Evolutionary conservation across 768 basidiomycete genomes (phyloP), one percentile per base, ranked within the genome.

Genomic region (Ephemerocybe angulata): DNA sequence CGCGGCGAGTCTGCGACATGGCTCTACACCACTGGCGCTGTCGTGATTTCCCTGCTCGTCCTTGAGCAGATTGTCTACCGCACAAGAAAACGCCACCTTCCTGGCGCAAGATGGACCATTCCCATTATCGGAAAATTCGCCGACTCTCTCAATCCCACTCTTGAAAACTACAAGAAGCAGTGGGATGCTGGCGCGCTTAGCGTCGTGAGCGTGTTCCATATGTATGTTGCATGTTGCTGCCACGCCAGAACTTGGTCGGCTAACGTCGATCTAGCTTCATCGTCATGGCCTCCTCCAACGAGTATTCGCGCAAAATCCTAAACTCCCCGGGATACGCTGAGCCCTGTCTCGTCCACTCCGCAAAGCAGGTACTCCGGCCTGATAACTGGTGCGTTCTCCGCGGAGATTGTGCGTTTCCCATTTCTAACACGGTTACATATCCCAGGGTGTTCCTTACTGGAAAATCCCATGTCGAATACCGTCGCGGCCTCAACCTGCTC

Each of bases 71-170:
- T 81, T 29, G 82, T 94, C 19, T 99, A 96, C 70, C 78, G 96
- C 31, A 81, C 80, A 66, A 95, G 97, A 75, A 98, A 98, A 66
- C 82, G 79, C 19, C 82, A 88, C 62, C 81, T 98, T 6, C 94
- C 96, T 0, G 96, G 96, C 5, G 84, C 80, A 43, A 77, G 70
- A 66, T 98, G 93, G 94, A 97, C 93, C 12, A 94, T 97, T 59
- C 97, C 97, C n/a, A 64, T 99, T 64, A 98, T 99, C 53, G 97
- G 97, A 54, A 94, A 94, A 71, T 97, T 98, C 63, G 85, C 88
- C 4, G 93, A 98, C 66, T 95, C 92, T 4, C 75, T 96, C 75
- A 83, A 87, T 60, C 97, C 97, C 12, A 87, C 91, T 4, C 81
- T 98, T 81, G 90, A 95, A 67, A 83, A 82, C 38, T 99, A 99